Percentiles rank a stretch among this genome's conserved stretches.
These are phyloP conservation scores for Fallopia convolvulus DNA, from an alignment of 148 eudicot species.

Conservation along the genomic window DNA sequence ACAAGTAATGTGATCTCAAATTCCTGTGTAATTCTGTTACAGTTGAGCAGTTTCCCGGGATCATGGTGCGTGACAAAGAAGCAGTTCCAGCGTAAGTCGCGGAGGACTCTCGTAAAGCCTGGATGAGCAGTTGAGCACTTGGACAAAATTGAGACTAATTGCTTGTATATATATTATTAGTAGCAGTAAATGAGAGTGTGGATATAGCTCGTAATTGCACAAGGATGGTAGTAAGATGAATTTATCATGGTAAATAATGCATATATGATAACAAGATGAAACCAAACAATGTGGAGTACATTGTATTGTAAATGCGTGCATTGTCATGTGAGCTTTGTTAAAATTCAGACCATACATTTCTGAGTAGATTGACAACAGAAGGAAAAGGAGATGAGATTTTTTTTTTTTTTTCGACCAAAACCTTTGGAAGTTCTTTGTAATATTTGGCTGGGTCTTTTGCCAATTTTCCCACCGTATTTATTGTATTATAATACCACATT, in stretches of 20 bases:
- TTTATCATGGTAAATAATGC: neutral
- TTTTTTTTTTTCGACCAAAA: too few relatives aligned
- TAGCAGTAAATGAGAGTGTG: too few relatives aligned
- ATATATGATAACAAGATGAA: neutral
- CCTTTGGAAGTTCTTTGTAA: too few relatives aligned
- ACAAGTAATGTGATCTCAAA: neutral
- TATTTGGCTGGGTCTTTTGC: too few relatives aligned
- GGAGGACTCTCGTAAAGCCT: conserved; percentile 27
- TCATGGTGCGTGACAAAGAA: conserved; percentile 67
- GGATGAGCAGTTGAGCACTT: conserved; percentile 49
- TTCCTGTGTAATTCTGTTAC: conserved; percentile 6
- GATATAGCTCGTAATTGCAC: neutral
- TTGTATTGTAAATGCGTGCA: neutral
- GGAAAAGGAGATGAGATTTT: too few relatives aligned
- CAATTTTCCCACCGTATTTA: too few relatives aligned
- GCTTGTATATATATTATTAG: too few relatives aligned
- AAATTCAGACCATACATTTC: neutral
- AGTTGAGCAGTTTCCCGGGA: conserved; percentile 76
- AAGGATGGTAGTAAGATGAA: neutral
- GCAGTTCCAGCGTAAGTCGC: conserved; percentile 42
- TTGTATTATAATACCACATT: too few relatives aligned
- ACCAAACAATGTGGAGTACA: neutral
- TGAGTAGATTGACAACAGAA: neutral
- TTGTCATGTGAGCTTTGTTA: neutral
- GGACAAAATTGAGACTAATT: too few relatives aligned